These are phyloP conservation scores for Stachybotrys echinatus DNA, from an alignment of 2,329 filamentous ascomycete species.

Conservation along the genomic window DNA sequence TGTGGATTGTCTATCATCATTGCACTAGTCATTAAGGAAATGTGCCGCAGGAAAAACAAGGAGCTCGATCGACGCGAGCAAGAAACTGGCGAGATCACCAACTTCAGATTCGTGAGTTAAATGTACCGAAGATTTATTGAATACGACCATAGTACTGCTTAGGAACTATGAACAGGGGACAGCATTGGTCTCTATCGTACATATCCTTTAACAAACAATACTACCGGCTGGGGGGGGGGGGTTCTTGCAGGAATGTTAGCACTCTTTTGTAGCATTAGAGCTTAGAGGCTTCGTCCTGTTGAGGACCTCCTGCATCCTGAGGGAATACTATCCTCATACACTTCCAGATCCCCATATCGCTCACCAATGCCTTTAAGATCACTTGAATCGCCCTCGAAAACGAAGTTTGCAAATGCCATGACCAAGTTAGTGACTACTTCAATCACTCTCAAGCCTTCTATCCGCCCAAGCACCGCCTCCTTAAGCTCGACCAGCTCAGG, in stretches of 20 bases:
- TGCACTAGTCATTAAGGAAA: neutral
- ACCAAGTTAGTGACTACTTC: neutral
- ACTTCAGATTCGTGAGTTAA: neutral
- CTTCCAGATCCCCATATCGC: neutral
- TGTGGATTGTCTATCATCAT: conserved; percentile 9
- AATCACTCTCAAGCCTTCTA: neutral
- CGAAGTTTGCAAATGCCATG: neutral
- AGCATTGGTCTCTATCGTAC: too few species aligned
- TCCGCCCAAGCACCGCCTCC: neutral
- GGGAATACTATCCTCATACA: neutral
- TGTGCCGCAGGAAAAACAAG: neutral
- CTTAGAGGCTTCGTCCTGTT: too few species aligned
- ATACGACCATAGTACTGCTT: too few species aligned
- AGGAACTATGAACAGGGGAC: too few species aligned
- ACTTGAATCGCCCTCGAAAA: neutral
- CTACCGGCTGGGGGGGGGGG: too few species aligned
- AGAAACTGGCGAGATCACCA: neutral
- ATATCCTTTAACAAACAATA: too few species aligned
- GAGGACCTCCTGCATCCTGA: too few species aligned
- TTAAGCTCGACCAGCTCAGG: neutral
- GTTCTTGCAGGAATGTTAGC: too few species aligned
- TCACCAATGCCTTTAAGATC: neutral
- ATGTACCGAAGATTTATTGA: too few species aligned
- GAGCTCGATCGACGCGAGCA: neutral
- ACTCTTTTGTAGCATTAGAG: too few species aligned